Evolutionary conservation across 179 eudicot species (phyloP), one percentile per base, ranked within the genome.

Genomic region (Actinidia polygama): DNA sequence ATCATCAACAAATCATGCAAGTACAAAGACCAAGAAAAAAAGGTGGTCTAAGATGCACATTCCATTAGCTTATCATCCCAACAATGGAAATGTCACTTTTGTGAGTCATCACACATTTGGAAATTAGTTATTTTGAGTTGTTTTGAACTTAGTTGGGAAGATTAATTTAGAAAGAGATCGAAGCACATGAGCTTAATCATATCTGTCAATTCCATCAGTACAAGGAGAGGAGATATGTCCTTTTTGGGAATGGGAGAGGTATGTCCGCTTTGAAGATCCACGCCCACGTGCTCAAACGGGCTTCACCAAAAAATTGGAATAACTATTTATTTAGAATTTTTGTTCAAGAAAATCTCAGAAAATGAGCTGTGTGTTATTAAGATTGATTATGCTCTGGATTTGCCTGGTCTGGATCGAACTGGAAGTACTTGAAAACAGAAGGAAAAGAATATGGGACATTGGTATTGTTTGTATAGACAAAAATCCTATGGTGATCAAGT

Each of bases 1-100:
- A 86, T 86, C 80, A 86, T 86, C 89, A 86, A 85, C 89, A 81
- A 84, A 86, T 86, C 73, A 86, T 84, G 59, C 49, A 66, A 0
- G 69, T 50, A 57, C 83, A 6, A 77, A 83, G 55, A 51, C 62
- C 86, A 77, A 80, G 84, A n/a, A 77, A 63, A 15, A 70, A 54
- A 58, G 81, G 82, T 46, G 51, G 76, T 10, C 36, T 64, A 64
- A 54, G 80, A 72, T 74, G 40, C 66, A 74, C 54, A 47, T 73
- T 19, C 67, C 16, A 24, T 24, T 74, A 51, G 21, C 53, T 74
- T 74, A 74, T 23, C 3, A 24, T 24, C 59, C 80, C n/a, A 55
- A 53, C 74, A 23, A n/a, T 53, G 75, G 72, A 72, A 83, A 55
- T 36, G 51, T 26, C 36, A 7, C 75, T 79, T 80, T 63, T 53